These are phyloP conservation scores for Mucuna pruriens DNA, from an alignment of 306 rosid species.

Conservation along the genomic window DNA sequence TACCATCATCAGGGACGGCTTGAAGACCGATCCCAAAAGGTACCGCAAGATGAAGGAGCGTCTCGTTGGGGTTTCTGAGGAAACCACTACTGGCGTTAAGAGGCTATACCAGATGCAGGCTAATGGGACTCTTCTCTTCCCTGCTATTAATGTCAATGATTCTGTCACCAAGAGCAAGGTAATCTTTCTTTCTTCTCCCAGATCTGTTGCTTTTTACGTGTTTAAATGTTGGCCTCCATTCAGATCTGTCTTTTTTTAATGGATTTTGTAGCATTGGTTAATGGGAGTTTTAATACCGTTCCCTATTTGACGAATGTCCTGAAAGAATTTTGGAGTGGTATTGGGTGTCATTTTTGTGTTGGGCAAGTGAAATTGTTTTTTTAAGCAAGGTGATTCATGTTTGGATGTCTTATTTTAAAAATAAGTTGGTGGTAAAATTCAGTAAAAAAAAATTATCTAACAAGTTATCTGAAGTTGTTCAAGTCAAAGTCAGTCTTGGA, in stretches of 20 bases:
- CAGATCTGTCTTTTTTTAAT: background rate
- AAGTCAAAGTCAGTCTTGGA: too few species aligned
- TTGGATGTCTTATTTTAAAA: too few species aligned
- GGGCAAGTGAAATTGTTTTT: too few species aligned
- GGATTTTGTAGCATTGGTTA: background rate
- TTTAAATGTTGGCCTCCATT: background rate
- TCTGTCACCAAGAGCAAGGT: slow-evolving; percentile 99
- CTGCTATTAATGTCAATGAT: slow-evolving; percentile 96
- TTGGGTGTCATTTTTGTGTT: too few species aligned
- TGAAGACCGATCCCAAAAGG: slow-evolving; percentile 79
- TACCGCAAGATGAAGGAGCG: slow-evolving; percentile 88
- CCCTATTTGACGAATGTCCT: slow-evolving; percentile 16
- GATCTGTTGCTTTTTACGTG: background rate
- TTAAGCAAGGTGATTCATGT: too few species aligned
- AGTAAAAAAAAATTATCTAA: too few species aligned
- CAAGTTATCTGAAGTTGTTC: too few species aligned
- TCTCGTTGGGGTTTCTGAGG: slow-evolving; percentile 92
- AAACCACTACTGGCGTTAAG: slow-evolving; percentile 97
- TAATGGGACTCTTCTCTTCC: slow-evolving; percentile 76
- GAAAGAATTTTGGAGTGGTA: background rate
- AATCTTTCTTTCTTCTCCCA: background rate
- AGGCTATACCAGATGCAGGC: slow-evolving; percentile 94
- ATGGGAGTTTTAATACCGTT: background rate
- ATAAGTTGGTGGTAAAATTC: too few species aligned
- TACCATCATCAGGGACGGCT: slow-evolving; percentile 72